Base-by-base conservation (phyloP, 306 rosid species). In the Castanea crenata region DNA sequence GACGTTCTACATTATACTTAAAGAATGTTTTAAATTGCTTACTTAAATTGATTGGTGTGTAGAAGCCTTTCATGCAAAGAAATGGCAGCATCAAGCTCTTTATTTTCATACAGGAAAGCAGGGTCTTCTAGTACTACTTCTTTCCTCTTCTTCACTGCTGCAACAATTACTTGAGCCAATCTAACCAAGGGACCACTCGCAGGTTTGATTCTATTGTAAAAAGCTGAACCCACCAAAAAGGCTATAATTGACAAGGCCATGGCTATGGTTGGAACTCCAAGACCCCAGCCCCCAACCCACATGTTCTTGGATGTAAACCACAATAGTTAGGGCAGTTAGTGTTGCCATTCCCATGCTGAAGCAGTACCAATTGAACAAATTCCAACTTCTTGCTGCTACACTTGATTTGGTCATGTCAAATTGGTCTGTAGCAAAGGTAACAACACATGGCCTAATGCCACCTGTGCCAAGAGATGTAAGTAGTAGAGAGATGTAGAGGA, bases 251-350 rank as follows among this genome's bases (percentile, higher is more conserved):
- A 94, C 23, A 94, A 46, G 10, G 88, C 38, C 98, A 92, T 92
- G 62, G 87, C 91, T 19, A 89, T 58, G 74, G 90, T 80, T 6
- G 98, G 97, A 46, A 92, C 78, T 6, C 93, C 98, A 64, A 92
- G 86, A 5, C 98, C 98, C 94, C 88, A 90, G 0, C 91, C 94
- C 94, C 97, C 97, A 94, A 0, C 97, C 91, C 59, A 88, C 78
- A 4, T 89, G 85, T 58, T 94, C 98, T 83, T 94, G 97, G 55
- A 92, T 79, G 79, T 90, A 92, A 49, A 94, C 91, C 55, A 94
- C 96, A 69, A 90, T 72, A 2, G 92, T 92, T 34, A 92, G 78
- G 51, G 97, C 98, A 57, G 86, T 83, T 2, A 94, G 80, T 5
- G 98, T 79, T 23, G 98, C 97, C 29, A 92, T 52, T 0, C 86